Base-by-base conservation (phyloP, 1,284 basidiomycete species). In the Ceratobasidium sp. region DNA sequence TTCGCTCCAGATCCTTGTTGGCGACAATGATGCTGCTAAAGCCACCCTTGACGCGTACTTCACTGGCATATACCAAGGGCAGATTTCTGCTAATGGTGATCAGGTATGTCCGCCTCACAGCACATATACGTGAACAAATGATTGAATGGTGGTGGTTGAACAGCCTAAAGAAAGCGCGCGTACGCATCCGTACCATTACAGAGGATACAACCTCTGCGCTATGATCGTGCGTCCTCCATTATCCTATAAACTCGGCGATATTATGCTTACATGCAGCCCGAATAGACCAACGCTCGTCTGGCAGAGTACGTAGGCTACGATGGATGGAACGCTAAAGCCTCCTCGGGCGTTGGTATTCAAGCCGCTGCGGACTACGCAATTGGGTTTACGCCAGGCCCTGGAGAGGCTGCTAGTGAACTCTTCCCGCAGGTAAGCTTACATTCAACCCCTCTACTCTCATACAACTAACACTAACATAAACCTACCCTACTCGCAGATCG, bases 331-430 rank as follows among this genome's bases (percentile, higher is more conserved):
- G 81, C 83, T 62, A 86, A 84, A 29, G 86, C 88, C 27, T 81
- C 76, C 15, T 79, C 81, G 11, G 88, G 88, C 27, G 83, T 85
- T 0, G 89, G 85, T 24, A 90, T 91, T 80, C 83, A 89, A 79
- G 84, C 82, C 48, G 89, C 89, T 7, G 82, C 89, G 73, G 86
- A 90, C 80, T 90, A 84, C 76, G 84, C 87, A 9, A 87, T 91
- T 83, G 83, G 81, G 1, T 76, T 84, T n/a, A 79, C 85, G 65
- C 81, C 84, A 0, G 36, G 71, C 17, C 74, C 81, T 4, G 79
- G 75, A 19, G 83, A 84, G 66, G n/a, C n/a, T n/a, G n/a, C n/a
- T n/a, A n/a, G n/a, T n/a, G n/a, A n/a, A n/a, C n/a, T n/a, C n/a
- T n/a, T n/a, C n/a, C n/a, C n/a, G n/a, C n/a, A n/a, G n/a, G n/a